Evolutionary conservation across 202 grass and related monocot species (phyloP), one percentile per base, ranked within the genome.

Genomic region (Brachypodium distachyon): DNA sequence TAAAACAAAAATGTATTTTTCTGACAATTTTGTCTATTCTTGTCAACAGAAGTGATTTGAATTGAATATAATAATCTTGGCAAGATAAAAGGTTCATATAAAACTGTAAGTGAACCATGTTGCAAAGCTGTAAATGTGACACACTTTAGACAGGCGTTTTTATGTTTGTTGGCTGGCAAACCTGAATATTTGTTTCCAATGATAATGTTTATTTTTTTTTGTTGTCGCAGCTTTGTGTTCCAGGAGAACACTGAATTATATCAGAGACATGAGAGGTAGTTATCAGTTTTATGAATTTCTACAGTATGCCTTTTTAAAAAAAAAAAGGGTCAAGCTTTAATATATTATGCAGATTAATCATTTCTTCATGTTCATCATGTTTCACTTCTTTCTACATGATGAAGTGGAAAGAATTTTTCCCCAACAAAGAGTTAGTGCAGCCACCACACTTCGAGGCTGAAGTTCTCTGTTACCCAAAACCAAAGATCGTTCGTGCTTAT

Each of bases 401-500:
- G 55, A 92, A 92, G 46, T 96, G 93, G 89, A 92, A 85, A 79
- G 61, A 88, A 14, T 86, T 92, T 25, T 92, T 90, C 70, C 84
- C 89, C 32, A 17, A 63, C 5, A 88, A 86, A 5, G 84, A 90
- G 42, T 70, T 96, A 37, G 78, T 76, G 52, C 78, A 61, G 10
- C 33, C 80, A 17, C 93, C 89, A 44, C 80, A 72, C 53, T 96
- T 96, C 67, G 89, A 86, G 26, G 89, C 84, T 39, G 65, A 86
- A 90, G 81, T 84, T 83, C 59, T 90, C 23, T 96, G 82, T 74
- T 96, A 76, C 52, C 89, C 87, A 81, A 90, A 55, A 43, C 28
- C 48, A 76, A 88, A 90, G 11, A 65, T 88, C 4, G 1, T 88
- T 52, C 56, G 37, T 55, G 83, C 85, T 77, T 97, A 97, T 86